Evolutionary conservation across 129 eudicot genomes (phyloP).

Genomic region (Flaveria ramosissima): DNA sequence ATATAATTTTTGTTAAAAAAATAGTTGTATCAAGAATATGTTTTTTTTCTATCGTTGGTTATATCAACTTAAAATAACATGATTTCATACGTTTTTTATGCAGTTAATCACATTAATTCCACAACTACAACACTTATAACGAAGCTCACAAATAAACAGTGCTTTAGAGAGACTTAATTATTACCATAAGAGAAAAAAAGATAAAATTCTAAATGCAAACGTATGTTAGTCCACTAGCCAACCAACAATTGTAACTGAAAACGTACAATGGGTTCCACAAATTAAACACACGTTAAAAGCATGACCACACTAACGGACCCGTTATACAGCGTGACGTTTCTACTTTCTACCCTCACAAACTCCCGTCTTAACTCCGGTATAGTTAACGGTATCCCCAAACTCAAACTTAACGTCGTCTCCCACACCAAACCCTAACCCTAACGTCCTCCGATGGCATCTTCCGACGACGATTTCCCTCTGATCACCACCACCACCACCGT

Average conservation of each 20-base stretch:
- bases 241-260: not conserved
- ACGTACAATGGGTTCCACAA: slow-evolving; percentile 16
- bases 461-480: slow-evolving; percentile 87
- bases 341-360: slow-evolving; percentile 21
- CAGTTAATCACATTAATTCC: too few relatives aligned
- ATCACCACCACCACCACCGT: slow-evolving; percentile 57
- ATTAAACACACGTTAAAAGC: slow-evolving; percentile 13
- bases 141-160: too few relatives aligned
- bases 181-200: too few relatives aligned
- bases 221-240: too few relatives aligned
- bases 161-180: too few relatives aligned
- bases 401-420: slow-evolving; percentile 63
- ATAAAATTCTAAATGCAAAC: too few relatives aligned
- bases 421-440: slow-evolving; percentile 46
- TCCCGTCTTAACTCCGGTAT: slow-evolving; percentile 31
- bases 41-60: too few relatives aligned
- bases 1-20: too few relatives aligned
- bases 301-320: slow-evolving; percentile 43
- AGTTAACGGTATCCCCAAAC: slow-evolving; percentile 46
- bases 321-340: slow-evolving; percentile 41
- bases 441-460: slow-evolving; percentile 61
- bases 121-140: too few relatives aligned
- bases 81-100: too few relatives aligned
- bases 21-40: too few relatives aligned
- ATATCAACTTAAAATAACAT: too few relatives aligned